A percentile compares a stretch with the other conserved stretches of the same genome.
Evolutionary conservation across 495 filamentous ascomycete genomes (phyloP).

Genomic region (Aspergillus nanangensis): DNA sequence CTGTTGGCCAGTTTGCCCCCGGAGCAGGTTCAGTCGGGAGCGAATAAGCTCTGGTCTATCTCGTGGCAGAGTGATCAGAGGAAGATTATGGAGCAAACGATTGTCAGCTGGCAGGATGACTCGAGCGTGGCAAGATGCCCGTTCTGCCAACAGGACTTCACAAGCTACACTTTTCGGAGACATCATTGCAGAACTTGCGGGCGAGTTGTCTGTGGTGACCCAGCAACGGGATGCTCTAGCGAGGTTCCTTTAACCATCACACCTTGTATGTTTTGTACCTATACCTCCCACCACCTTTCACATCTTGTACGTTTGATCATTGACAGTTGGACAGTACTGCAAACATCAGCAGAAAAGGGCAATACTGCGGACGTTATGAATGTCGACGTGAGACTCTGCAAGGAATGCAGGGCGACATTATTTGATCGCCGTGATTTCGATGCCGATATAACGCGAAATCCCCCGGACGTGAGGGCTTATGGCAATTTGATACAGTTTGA

Average conservation of each 20-base stretch:
- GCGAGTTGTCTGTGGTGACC: conserved; percentile 85
- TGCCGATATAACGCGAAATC: conserved; percentile 60
- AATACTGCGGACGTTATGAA: conserved; percentile 46
- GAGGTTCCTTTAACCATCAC: conserved; percentile 79
- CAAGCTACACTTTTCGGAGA: conserved; percentile 79
- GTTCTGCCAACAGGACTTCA: conserved; percentile 92
- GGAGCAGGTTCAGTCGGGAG: conserved; percentile 46
- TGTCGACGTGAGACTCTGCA: conserved; percentile 86
- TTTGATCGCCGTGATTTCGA: conserved; percentile 83
- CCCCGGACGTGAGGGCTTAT: conserved; percentile 76
- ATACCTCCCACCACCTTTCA: no score
- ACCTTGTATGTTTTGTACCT: conserved; percentile 50
- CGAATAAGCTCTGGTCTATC: conserved; percentile 53
- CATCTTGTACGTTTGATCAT: conserved; percentile 9
- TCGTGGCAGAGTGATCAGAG: conserved; percentile 59
- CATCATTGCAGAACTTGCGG: conserved; percentile 96
- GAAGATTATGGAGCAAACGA: conserved; percentile 79
- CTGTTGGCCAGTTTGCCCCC: conserved; percentile 67
- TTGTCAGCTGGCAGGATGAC: conserved; percentile 96
- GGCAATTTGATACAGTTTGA: conserved; percentile 88
- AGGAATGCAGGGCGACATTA: conserved; percentile 77
- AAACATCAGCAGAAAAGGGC: conserved; percentile 58
- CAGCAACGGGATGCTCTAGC: conserved; percentile 73
- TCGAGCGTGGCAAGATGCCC: conserved; percentile 74
- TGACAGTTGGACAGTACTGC: conserved; percentile 30